Evolutionary conservation across 768 basidiomycete species (phyloP).

Genomic region (Pleurotus tuber-regium): DNA sequence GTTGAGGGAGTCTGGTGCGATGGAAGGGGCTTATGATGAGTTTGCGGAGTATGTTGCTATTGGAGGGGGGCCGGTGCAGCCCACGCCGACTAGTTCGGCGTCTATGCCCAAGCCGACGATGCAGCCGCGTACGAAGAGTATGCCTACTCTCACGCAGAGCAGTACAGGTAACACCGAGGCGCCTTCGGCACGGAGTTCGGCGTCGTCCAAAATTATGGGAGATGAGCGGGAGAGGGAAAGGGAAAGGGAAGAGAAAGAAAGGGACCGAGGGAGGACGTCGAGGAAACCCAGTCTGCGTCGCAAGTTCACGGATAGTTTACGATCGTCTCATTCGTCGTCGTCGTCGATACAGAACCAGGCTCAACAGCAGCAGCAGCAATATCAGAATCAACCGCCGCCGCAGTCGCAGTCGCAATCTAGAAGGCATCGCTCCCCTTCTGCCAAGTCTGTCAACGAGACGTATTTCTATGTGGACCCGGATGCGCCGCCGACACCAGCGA

Average conservation of each 20-base stretch:
- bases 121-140: conserved; percentile 49
- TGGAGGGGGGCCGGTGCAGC: neutral
- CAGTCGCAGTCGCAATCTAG: conserved; percentile 6
- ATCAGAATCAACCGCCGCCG: too few species aligned
- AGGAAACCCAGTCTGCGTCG: conserved; percentile 26
- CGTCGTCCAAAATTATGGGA: conserved; percentile 16
- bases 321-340: conserved; percentile 15
- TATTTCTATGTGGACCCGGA: conserved; percentile 29
- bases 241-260: conserved; percentile 18
- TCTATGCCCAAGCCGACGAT: conserved; percentile 17
- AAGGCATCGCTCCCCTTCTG: conserved; percentile 32
- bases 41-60: conserved; percentile 21
- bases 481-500: conserved; percentile 13
- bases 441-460: conserved; percentile 26
- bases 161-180: conserved; percentile 13
- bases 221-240: conserved; percentile 18
- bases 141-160: conserved; percentile 33
- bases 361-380: conserved; percentile 7
- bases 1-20: neutral
- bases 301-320: conserved; percentile 24
- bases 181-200: conserved; percentile 17
- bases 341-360: conserved; percentile 7
- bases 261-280: conserved; percentile 24
- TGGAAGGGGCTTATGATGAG: too few species aligned
- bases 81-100: conserved; percentile 7